Evolutionary conservation across 495 filamentous ascomycete genomes (phyloP).

Genomic region (Aspergillus nidulans): DNA sequence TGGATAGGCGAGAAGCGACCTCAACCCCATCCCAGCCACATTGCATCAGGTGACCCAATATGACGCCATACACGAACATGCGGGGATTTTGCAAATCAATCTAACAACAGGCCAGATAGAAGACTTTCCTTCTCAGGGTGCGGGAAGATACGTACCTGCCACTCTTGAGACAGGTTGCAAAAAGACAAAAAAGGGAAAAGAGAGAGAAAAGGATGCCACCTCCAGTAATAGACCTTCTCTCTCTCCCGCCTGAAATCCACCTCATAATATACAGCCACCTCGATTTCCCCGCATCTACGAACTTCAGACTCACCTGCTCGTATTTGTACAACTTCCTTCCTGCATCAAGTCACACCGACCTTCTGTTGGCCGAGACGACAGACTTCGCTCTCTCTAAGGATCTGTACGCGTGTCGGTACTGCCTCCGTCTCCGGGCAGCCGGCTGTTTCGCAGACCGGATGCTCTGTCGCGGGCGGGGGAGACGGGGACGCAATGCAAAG

Average conservation of each 20-base stretch:
- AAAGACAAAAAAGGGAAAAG: no score
- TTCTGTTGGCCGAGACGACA: constrained; percentile 25
- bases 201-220: no score
- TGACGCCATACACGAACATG: no score
- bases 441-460: constrained; percentile 30
- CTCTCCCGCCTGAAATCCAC: constrained; percentile 55
- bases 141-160: no score
- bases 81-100: no score
- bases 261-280: constrained; percentile 51
- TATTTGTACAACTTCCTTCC: constrained; percentile 27
- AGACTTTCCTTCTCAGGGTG: no score
- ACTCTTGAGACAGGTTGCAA: no score
- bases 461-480: constrained; percentile 22
- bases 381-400: constrained; percentile 22
- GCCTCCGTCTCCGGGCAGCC: constrained; percentile 27
- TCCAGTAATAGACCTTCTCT: not conserved
- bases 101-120: no score
- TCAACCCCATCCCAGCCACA: no score
- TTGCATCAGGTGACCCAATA: no score
- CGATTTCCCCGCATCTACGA: constrained; percentile 51
- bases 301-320: constrained; percentile 45
- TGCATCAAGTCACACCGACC: constrained; percentile 20
- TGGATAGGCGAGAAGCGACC: no score
- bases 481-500: constrained; percentile 18
- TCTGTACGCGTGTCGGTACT: constrained; percentile 37